Conservation (phyloP, 331 rosid genomes). For the Pyrus hybrid region DNA sequence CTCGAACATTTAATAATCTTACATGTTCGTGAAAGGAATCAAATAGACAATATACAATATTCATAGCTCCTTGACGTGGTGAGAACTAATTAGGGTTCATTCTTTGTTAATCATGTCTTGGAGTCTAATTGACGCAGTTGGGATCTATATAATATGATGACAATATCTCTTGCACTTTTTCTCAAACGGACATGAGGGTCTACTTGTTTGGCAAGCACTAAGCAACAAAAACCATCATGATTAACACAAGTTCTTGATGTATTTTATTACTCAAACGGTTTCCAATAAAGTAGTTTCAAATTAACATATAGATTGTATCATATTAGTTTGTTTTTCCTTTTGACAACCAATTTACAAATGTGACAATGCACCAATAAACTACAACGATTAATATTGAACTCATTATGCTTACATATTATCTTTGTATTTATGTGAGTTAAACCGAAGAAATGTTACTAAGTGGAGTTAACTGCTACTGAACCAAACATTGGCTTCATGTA, state of each 20-base stretch:
- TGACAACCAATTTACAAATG: too few relatives aligned
- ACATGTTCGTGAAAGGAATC: neutral
- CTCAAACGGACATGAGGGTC: neutral
- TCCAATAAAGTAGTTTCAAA: neutral
- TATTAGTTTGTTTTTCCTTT: too few relatives aligned
- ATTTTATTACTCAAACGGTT: neutral
- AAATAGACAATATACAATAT: neutral
- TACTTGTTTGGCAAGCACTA: neutral
- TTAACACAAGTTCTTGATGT: neutral
- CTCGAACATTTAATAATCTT: neutral
- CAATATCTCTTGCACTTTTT: neutral
- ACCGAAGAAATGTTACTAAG: too few relatives aligned
- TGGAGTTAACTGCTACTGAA: too few relatives aligned
- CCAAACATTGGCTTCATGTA: too few relatives aligned
- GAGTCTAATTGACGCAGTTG: neutral
- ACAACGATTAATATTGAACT: too few relatives aligned
- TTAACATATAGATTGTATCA: too few relatives aligned
- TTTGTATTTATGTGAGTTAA: too few relatives aligned
- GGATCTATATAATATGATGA: too few relatives aligned
- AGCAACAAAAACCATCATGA: neutral
- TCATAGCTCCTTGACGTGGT: neutral
- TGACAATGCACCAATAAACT: too few relatives aligned
- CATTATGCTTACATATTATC: too few relatives aligned
- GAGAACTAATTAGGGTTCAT: neutral
- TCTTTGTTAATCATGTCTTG: neutral